Percentiles rank a stretch among this genome's conserved stretches.
Conservation (phyloP, 1,284 basidiomycete genomes). For the Tylopilus sp. region DNA sequence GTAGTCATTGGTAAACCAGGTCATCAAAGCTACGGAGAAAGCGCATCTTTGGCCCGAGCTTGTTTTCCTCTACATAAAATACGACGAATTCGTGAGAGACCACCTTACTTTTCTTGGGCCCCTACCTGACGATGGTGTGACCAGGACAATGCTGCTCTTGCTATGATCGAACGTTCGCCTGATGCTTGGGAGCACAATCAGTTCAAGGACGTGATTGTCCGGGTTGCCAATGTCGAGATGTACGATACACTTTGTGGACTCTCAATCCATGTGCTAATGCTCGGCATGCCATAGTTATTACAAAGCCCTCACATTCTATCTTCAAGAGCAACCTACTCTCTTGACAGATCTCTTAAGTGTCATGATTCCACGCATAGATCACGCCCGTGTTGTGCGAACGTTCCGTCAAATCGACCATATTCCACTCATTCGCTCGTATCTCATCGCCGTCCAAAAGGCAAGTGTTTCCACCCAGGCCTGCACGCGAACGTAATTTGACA, state of each 20-base stretch:
- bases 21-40: conserved; percentile 92
- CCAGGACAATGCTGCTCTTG: conserved; percentile 91
- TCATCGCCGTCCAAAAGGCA: conserved; percentile 94
- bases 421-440: conserved; percentile 92
- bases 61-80: conserved; percentile 97
- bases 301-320: conserved; percentile 84
- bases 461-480: conserved; percentile 26
- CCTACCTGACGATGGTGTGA: conserved; percentile 2
- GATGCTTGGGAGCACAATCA: conserved; percentile 99
- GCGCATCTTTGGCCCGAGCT: conserved; percentile 99
- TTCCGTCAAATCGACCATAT: conserved; percentile 95
- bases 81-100: conserved; percentile 81
- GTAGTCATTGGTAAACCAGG: conserved; percentile 41
- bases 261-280: background rate
- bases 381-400: conserved; percentile 91
- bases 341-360: conserved; percentile 93
- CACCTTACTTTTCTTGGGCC: background rate
- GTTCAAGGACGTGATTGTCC: conserved; percentile 95
- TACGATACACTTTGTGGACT: conserved; percentile 36
- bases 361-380: conserved; percentile 91
- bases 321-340: conserved; percentile 90
- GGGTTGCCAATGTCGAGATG: conserved; percentile 98
- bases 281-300: conserved; percentile 60
- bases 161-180: conserved; percentile 96
- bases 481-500: conserved; percentile 6